phyloP scores from a whole-genome alignment of 1,284 basidiomycete genomes.

The Phellopilus nigrolimitatus region DNA sequence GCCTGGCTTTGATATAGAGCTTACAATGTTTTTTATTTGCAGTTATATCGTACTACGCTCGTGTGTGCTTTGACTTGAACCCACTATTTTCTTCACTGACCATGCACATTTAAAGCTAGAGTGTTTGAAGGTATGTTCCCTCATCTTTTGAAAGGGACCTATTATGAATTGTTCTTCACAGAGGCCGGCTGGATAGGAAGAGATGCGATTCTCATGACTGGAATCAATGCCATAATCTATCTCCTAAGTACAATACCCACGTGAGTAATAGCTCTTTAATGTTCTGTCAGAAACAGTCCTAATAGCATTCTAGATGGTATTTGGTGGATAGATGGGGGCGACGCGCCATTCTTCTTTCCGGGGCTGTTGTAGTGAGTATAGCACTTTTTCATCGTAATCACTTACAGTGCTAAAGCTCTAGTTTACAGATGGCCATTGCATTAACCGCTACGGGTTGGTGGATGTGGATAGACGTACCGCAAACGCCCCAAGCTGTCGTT shows the following conservation, averaged over 20 bases:
- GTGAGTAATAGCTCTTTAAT: conserved; percentile 42
- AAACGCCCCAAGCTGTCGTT: conserved; percentile 87
- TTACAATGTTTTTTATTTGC: background rate
- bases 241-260: conserved; percentile 81
- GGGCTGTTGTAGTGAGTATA: conserved; percentile 75
- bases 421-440: conserved; percentile 70
- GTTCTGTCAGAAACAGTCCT: background rate
- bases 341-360: conserved; percentile 83
- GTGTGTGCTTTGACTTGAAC: conserved; percentile 41
- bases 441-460: conserved; percentile 82
- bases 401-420: conserved; percentile 13
- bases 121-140: conserved; percentile 73
- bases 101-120: conserved; percentile 43
- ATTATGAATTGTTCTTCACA: conserved; percentile 31
- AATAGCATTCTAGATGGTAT: conserved; percentile 69
- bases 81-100: conserved; percentile 19
- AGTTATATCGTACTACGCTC: conserved; percentile 96
- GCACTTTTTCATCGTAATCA: background rate
- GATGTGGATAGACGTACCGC: conserved; percentile 87
- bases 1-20: too few species aligned
- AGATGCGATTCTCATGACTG: conserved; percentile 95
- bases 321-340: conserved; percentile 92
- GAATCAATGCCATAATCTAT: conserved; percentile 90
- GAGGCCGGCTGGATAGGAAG: conserved; percentile 98
- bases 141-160: background rate